Base-by-base conservation (phyloP, 768 basidiomycete genomes). In the Mycena metata region DNA sequence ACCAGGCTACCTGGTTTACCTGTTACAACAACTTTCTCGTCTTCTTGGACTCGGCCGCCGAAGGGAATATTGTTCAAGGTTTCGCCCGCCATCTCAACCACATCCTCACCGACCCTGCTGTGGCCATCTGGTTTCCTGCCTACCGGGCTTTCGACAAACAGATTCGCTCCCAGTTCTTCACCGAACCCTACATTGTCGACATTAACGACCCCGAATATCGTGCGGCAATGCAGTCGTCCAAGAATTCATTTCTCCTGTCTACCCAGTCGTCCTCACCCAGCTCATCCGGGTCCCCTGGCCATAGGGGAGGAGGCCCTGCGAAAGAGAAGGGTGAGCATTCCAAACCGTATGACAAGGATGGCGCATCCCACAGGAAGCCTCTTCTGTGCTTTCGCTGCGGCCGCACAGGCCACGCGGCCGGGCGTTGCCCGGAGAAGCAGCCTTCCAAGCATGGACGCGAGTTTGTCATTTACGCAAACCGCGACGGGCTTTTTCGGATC, bases 351-450 rank as follows among this genome's bases (percentile, higher is more conserved):
- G 26, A 33, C 36, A 12, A 36, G 6, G 36, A 12, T 6, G 21
- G 11, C 12, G 11, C 13, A 4, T 23, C 23, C 7, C 57, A 30
- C 9, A 24, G 45, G 26, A 23, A 21, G 33, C 15, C 9, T 8
- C 8, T 19, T 5, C n/a, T 65, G 13, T 65, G 64, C 42, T 64
- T 64, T 64, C 63, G 63, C 11, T 64, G 63, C 23, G 63, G 63
- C 11, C 26, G 63, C 1, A 39, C 21, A 1, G 63, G 63, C 26
- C 63, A 56, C 35, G 26, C 54, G 3, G 63, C 63, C 4, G 11
- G 5, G 21, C 11, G 15, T 19, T 64, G 63, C 55, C 3, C 2
- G 15, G 54, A 64, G 24, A 16, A 45, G 19, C 26, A 64, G 12
- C 63, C 63, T 8, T 57, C 23, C 36, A 46, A 23, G 45, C 63